Evolutionary conservation across 352 stramenopile genomes (phyloP), one percentile per base, ranked within the genome.

Genomic region (Globisporangium nagaii): DNA sequence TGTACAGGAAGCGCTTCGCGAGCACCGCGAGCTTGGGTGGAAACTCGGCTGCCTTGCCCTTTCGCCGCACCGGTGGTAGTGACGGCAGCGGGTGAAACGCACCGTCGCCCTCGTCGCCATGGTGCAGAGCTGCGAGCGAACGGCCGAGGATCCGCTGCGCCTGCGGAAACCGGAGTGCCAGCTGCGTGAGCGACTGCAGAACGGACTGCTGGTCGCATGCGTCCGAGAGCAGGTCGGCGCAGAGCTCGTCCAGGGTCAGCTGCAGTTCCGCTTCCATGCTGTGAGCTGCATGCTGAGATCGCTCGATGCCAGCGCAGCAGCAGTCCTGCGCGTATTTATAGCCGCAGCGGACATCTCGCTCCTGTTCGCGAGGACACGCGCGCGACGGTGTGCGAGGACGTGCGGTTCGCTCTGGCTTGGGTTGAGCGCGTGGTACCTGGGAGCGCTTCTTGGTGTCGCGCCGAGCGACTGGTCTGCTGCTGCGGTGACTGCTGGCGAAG

Each of bases 1-100:
- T 49, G 56, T 81, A 84, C 7, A 87, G 31, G 30, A 66, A 78
- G 3, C 52, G 60, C 25, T 41, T 59, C 17, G 58, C 48, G 19
- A 77, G 39, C 1, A 31, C 32, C 10, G 56, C 50, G 1, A 75
- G 34, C 45, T 65, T 72, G 8, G 49, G 58, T 28, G 25, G 24
- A 8, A 19, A 17, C 17, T 25, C n/a, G 25, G 19, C n/a, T n/a
- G n/a, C n/a, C n/a, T n/a, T 45, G 6, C 13, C 27, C 24, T 15
- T 30, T 44, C 12, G 34, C 32, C 24, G 24, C 34, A 9, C 48
- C 28, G 15, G 35, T 24, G 46, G 9, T 25, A 24, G 13, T 31
- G 40, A 15, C 19, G 9, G 6, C 4, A 28, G 8, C 15, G 35
- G 15, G 8, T 17, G 9, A 12, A 32, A 4, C 17, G 2, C 2